Evolutionary conservation across 768 basidiomycete species (phyloP).

Genomic region (Lactifluus echinatus): DNA sequence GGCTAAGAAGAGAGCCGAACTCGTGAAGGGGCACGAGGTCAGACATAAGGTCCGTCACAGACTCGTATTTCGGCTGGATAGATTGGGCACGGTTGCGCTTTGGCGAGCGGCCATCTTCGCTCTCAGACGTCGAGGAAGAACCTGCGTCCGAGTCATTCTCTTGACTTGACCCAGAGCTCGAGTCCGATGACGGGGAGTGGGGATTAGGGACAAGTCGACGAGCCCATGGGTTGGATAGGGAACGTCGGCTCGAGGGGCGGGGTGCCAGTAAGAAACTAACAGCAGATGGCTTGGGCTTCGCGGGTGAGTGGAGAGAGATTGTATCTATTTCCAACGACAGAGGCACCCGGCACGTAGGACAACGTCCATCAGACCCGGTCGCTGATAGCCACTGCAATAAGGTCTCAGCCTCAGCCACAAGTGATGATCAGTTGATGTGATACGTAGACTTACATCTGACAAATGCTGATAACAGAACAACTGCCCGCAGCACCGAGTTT

Average conservation of each 20-base stretch:
- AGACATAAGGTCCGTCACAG: constrained; percentile 11
- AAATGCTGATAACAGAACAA: constrained; percentile 21
- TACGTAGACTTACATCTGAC: constrained; percentile 17
- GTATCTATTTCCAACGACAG: constrained; percentile 19
- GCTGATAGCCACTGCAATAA: constrained; percentile 16
- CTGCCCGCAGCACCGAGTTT: constrained; percentile 20
- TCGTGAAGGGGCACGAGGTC: constrained; percentile 12
- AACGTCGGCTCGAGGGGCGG: not conserved
- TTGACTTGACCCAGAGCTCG: constrained; percentile 12
- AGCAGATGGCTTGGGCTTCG: not conserved
- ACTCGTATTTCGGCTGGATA: constrained; percentile 12
- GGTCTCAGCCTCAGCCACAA: not conserved
- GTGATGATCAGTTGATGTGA: no score
- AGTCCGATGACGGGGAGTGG: not conserved
- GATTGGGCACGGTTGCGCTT: constrained; percentile 1
- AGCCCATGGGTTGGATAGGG: not conserved
- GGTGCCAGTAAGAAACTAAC: not conserved
- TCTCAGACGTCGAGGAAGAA: constrained; percentile 17
- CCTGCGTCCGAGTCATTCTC: constrained; percentile 11
- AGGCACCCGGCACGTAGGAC: constrained; percentile 20
- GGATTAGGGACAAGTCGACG: not conserved
- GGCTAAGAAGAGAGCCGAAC: constrained; percentile 18
- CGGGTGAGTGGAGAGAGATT: constrained; percentile 17
- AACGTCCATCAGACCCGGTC: constrained; percentile 18
- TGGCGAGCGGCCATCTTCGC: constrained; percentile 3